These are phyloP conservation scores for Wakefieldia striispora DNA, from an alignment of 768 basidiomycete genomes.

Conservation along the genomic window DNA sequence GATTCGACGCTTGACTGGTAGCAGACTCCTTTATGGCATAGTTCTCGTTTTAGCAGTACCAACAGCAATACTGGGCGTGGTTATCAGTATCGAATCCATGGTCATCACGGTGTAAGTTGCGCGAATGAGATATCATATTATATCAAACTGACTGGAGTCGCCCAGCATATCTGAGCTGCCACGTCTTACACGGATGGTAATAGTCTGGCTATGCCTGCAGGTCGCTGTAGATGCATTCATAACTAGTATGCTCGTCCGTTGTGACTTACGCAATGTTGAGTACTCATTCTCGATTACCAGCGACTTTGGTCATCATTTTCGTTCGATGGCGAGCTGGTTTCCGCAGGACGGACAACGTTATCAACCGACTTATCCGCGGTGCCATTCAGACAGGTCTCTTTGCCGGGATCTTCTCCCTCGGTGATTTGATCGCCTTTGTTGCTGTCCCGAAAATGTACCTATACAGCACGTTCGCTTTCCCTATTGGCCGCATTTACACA, in stretches of 20 bases:
- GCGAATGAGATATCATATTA: too few relatives aligned
- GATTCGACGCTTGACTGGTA: conserved; percentile 7
- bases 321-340: conserved; percentile 49
- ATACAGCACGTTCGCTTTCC: conserved; percentile 39
- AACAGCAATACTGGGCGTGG: conserved; percentile 43
- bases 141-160: too few relatives aligned
- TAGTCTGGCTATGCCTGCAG: conserved; percentile 47
- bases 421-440: conserved; percentile 42
- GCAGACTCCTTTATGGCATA: conserved; percentile 25
- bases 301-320: conserved; percentile 28
- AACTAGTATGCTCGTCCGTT: conserved; percentile 33
- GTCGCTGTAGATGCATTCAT: conserved; percentile 44
- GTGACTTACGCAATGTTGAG: too few relatives aligned
- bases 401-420: conserved; percentile 49
- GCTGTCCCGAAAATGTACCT: conserved; percentile 28
- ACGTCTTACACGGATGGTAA: conserved; percentile 40
- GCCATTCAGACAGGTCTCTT: conserved; percentile 55
- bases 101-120: conserved; percentile 39
- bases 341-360: conserved; percentile 48
- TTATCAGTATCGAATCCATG: conserved; percentile 43
- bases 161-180: conserved; percentile 31
- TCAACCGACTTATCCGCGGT: conserved; percentile 53
- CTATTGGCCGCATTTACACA: conserved; percentile 43
- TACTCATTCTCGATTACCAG: too few relatives aligned
- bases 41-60: conserved; percentile 36